Evolutionary conservation across 2,329 filamentous ascomycete genomes (phyloP), one percentile per base, ranked within the genome.

Genomic region (Metarhizium rileyi): DNA sequence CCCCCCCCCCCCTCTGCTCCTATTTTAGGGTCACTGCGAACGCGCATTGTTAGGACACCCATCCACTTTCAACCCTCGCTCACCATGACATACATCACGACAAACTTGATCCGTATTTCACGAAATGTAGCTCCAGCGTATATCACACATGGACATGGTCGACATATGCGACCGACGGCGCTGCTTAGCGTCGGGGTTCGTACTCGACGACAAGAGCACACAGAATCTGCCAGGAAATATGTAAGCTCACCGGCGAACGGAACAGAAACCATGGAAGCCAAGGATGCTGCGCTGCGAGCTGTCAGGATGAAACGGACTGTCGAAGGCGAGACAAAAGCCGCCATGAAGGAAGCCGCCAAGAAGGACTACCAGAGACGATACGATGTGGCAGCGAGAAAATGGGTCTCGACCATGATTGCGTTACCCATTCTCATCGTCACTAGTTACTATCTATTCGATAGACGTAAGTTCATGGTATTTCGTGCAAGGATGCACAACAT

Each of bases 361-460:
- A 54, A 65, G 35, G 68, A 70, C 41, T 75, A 71, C 54, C 62
- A 69, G 56, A 58, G 58, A 52, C 66, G 70, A 38, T 77, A 74
- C 58, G 69, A 72, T 48, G 56, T 58, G 35, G 69, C 71, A 27
- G 67, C 70, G 49, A 60, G 72, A 51, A 72, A 68, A 56, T 78
- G 73, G 66, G 62, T 68, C 3, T 63, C 65, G 22, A 53, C 69
- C 7, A 74, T 81, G 55, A 69, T 80, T 49, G 75, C 73, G 23
- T 56, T 78, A 62, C 77, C 77, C 2, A 71, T 81, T 28, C 56
- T 79, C 4, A 52, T 80, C 14, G 76, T 81, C 46, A 76, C 74
- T 25, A 78, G 76, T 22, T 80, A 76, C 53, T 71, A 70, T 47
- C 59, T 81, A 3, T 80, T 74, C 60, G 70, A 78, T 43, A 63